Evolutionary conservation across 345 rosid genomes (phyloP).

Genomic region (Noccaea caerulescens): DNA sequence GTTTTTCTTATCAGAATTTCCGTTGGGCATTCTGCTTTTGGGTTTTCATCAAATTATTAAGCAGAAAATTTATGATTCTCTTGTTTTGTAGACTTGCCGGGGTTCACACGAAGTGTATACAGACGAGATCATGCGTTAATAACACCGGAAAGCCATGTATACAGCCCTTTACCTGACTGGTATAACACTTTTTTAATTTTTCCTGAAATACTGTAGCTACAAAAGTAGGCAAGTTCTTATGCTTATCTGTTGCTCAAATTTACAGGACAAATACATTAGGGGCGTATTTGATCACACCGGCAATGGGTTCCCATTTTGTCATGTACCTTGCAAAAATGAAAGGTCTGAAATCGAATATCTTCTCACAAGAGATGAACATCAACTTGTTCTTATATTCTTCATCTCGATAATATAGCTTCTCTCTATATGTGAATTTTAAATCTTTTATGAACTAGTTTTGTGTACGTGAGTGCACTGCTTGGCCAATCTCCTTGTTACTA

Average conservation of each 20-base stretch:
- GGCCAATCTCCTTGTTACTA: conserved; percentile 10
- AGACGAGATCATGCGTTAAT: conserved; percentile 78
- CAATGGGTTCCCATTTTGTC: conserved; percentile 88
- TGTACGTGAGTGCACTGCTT: neutral
- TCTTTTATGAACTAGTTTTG: conserved; percentile 7
- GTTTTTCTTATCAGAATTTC: neutral
- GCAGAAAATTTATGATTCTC: neutral
- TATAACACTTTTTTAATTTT: conserved; percentile 40
- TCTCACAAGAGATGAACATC: conserved; percentile 7
- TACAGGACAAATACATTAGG: conserved; percentile 80
- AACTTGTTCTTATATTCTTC: conserved; percentile 22
- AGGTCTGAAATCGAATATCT: conserved; percentile 51
- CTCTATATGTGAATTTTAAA: conserved; percentile 2
- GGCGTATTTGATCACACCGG: conserved; percentile 84
- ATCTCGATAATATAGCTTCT: neutral
- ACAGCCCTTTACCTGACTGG: conserved; percentile 89
- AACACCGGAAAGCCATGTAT: conserved; percentile 94
- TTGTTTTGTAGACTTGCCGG: conserved; percentile 72
- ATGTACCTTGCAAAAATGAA: conserved; percentile 90
- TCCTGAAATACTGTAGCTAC: neutral
- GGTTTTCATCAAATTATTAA: neutral
- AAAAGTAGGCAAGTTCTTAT: neutral
- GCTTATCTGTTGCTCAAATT: conserved; percentile 33
- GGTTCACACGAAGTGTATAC: conserved; percentile 87
- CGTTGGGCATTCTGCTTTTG: conserved; percentile 3